Base-by-base conservation (phyloP, 306 rosid species). In the Vicia sativa region DNA sequence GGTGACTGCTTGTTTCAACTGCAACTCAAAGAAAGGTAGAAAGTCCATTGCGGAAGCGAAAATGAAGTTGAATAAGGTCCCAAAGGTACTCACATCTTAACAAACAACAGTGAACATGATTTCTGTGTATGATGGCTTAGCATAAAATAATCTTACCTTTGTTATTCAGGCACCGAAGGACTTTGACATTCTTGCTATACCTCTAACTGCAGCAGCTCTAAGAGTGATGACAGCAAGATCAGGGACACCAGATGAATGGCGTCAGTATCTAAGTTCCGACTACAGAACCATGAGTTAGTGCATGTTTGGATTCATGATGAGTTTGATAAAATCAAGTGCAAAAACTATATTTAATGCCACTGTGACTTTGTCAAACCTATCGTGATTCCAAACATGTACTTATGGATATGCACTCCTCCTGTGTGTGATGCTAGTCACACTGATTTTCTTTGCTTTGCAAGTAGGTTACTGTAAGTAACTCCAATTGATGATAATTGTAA, bases 181-280 rank as follows among this genome's bases (percentile, higher is more conserved):
- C 70, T 92, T 80, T 53, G 96, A 92, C 76, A 81, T 92, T 81
- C 92, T 92, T 73, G 89, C 98, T 25, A 89, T 92, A 68, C 98
- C 98, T 18, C 84, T 92, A 62, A 89, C 98, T 14, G 86, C 62
- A 14, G 88, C 95, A n/a, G 96, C 98, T 14, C 71, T 92, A 38
- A 82, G 67, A 79, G 87, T 89, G 89, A 83, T 92, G 74, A 70
- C 75, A 65, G 35, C 64, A 65, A 85, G 91, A 81, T 82, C 84
- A 83, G 95, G 92, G 45, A 92, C 96, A 9, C 98, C 96, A 9
- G 92, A 87, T 48, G 96, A 92, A 81, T 92, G 98, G 95, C 98
- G 85, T 41, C 98, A 92, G 79, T 92, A 92, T 78, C 85, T 92
- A 13, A 69, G 82, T 50, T 80, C 85, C 42, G 70, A 34, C 81